Evolutionary conservation across 169 alveolate genomes (phyloP), one percentile per base, ranked within the genome.

Genomic region (Plasmodium knowlesi): DNA sequence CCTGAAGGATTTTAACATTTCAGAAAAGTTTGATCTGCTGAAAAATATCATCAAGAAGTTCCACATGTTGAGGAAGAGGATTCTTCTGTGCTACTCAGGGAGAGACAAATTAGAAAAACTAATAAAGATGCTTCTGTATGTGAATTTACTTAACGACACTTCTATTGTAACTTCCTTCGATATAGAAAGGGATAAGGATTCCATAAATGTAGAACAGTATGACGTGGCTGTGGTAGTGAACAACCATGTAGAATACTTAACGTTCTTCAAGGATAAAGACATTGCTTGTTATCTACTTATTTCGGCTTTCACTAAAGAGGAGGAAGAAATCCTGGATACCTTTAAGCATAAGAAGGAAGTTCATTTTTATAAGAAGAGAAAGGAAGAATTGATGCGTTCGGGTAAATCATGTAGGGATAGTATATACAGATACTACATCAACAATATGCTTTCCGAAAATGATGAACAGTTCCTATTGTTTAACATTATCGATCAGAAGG

Each of bases 401-500:
- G 30, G 83, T 12, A 71, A 70, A 82, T 30, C 46, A 0, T n/a
- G 37, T 54, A 82, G 92, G 5, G 92, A 91, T 9, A 8, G 19
- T 10, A n/a, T 91, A 1, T 91, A 91, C 74, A 81, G 74, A 71
- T 91, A 91, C 41, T 91, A 91, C 76, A 71, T 91, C 6, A 91
- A 91, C 25, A 91, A 91, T 37, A 61, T 81, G 81, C 70, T 91
- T 41, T 80, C 95, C 0, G 92, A 91, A 25, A 91, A 32, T n/a
- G 95, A 91, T 50, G 95, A 91, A 19, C 95, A 91, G 43, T 81
- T 91, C 25, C 46, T 91, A 34, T 22, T 91, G 3, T 91, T 91
- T 16, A 80, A 41, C 39, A 91, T 81, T n/a, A 54, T 91, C 12
- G 95, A 91, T 39, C 92, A 81, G 39, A 91, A 81, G 37, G 95